Conservation (phyloP, 2,329 filamentous ascomycete genomes). For the Alternaria brassicicola region DNA sequence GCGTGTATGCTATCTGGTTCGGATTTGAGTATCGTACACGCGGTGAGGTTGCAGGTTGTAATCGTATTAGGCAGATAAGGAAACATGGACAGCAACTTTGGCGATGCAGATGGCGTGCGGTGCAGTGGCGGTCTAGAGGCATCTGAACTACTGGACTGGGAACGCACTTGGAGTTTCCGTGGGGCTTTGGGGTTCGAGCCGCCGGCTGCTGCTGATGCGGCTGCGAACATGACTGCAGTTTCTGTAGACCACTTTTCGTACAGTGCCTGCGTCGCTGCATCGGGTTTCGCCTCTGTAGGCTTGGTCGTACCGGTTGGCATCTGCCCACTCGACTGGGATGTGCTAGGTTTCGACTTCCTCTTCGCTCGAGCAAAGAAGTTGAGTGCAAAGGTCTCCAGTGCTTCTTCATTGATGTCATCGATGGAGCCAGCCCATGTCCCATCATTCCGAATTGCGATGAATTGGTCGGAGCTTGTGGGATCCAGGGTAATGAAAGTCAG, state of each 20-base stretch:
- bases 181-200: slow-evolving; percentile 21
- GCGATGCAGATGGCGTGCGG: slow-evolving; percentile 40
- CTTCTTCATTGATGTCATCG: slow-evolving; percentile 43
- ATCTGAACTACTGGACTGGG: slow-evolving; percentile 31
- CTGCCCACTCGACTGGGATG: slow-evolving; percentile 5
- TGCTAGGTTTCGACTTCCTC: slow-evolving; percentile 22
- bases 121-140: slow-evolving; percentile 28
- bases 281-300: slow-evolving; percentile 15
- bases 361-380: slow-evolving; percentile 39
- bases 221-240: slow-evolving; percentile 33
- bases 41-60: slow-evolving; percentile 30
- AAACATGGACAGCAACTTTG: slow-evolving; percentile 33
- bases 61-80: slow-evolving; percentile 36
- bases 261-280: slow-evolving; percentile 28
- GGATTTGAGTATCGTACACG: slow-evolving; percentile 33
- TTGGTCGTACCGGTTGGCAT: neutral
- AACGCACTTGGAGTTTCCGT: slow-evolving; percentile 38
- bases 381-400: slow-evolving; percentile 37
- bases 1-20: slow-evolving; percentile 35
- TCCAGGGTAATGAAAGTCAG: slow-evolving; percentile 42
- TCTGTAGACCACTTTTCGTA: slow-evolving; percentile 43
- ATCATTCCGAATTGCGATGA: slow-evolving; percentile 43
- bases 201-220: slow-evolving; percentile 33
- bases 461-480: slow-evolving; percentile 39
- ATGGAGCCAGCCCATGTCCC: slow-evolving; percentile 47